Evolutionary conservation across 2,329 filamentous ascomycete genomes (phyloP).

Genomic region (Knufia petricola): DNA sequence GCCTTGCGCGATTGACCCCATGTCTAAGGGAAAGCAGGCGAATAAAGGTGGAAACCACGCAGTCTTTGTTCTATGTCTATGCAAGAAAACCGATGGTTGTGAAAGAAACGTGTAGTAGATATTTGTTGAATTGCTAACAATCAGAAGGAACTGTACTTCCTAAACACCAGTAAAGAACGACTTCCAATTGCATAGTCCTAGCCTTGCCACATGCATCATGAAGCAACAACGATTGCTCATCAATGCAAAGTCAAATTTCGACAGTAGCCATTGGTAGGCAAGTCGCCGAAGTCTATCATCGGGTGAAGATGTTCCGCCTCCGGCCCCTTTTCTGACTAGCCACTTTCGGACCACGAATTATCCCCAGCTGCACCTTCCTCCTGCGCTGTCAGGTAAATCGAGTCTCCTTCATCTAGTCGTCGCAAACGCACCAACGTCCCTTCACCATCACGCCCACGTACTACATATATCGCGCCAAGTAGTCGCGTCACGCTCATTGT

Average conservation of each 20-base stretch:
- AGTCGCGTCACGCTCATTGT: neutral
- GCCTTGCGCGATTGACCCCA: slow-evolving; percentile 11
- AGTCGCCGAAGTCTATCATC: neutral
- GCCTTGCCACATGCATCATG: slow-evolving; percentile 5
- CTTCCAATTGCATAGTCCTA: too few species aligned
- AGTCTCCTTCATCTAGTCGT: neutral
- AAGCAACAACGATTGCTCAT: slow-evolving; percentile 6
- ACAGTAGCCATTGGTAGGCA: neutral
- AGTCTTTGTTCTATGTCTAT: neutral
- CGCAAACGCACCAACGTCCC: neutral
- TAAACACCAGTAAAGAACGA: neutral
- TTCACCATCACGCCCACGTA: neutral
- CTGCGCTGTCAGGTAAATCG: neutral
- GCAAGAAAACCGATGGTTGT: neutral
- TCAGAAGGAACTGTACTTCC: too few species aligned
- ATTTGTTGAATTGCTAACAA: too few species aligned
- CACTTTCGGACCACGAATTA: neutral
- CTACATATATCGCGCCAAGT: neutral
- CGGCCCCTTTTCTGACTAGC: neutral
- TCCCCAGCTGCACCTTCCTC: neutral
- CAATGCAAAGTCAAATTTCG: neutral
- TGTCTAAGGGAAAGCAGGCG: too few species aligned
- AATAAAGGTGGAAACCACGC: neutral
- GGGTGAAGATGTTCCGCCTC: neutral
- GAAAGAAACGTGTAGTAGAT: neutral